Percentiles rank a stretch among this genome's conserved stretches.
phyloP scores from a whole-genome alignment of 2,329 filamentous ascomycete genomes.

The Didymella glomerata region DNA sequence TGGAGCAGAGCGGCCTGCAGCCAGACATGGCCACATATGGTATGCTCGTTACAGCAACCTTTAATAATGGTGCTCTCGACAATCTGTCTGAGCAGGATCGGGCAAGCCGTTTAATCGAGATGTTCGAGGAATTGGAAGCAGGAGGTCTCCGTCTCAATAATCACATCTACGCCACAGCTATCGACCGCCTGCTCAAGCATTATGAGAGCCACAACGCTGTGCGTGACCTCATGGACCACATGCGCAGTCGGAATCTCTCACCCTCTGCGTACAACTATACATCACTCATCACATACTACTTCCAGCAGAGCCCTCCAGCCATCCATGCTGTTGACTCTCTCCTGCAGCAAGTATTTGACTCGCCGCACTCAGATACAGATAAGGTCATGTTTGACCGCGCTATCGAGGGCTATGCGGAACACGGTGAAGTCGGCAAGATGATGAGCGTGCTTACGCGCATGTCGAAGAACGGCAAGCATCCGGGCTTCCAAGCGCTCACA shows the following conservation, averaged over 20 bases:
- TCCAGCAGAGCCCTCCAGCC: constrained; percentile 66
- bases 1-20: constrained; percentile 64
- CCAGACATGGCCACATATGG: constrained; percentile 77
- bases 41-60: constrained; percentile 70
- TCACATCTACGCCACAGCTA: constrained; percentile 73
- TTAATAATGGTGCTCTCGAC: constrained; percentile 59
- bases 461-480: constrained; percentile 51
- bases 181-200: constrained; percentile 68
- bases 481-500: constrained; percentile 54
- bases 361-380: constrained; percentile 54
- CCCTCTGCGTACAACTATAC: constrained; percentile 75
- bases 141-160: constrained; percentile 67
- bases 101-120: constrained; percentile 58
- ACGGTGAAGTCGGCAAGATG: constrained; percentile 60
- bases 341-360: constrained; percentile 57
- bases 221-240: constrained; percentile 68
- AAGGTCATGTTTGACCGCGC: constrained; percentile 73
- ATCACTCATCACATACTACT: constrained; percentile 74
- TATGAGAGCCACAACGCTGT: constrained; percentile 61
- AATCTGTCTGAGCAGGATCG: constrained; percentile 60
- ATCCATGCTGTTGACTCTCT: constrained; percentile 67
- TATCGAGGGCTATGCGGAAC: constrained; percentile 70
- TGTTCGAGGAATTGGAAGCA: constrained; percentile 65
- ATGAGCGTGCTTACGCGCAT: constrained; percentile 54
- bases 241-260: constrained; percentile 62